Conservation (phyloP, 192 early-diverging fungal genomes). For the Rhizoclosmatium globosum region DNA sequence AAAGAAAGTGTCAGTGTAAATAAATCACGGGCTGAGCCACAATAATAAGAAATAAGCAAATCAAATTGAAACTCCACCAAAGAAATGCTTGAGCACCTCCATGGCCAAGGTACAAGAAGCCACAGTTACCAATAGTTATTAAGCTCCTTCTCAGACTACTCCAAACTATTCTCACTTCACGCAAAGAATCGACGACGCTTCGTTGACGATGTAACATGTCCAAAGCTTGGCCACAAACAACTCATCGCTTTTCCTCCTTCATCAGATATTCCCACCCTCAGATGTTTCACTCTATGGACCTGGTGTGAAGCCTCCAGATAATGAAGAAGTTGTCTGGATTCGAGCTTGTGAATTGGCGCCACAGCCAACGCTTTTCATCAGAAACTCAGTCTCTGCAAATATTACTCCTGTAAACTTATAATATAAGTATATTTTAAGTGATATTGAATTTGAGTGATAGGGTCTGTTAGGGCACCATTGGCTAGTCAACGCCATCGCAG, state of each 20-base stretch:
- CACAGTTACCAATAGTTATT: background rate
- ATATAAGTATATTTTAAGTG: background rate
- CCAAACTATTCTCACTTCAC: constrained; percentile 29
- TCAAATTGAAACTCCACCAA: too few species aligned
- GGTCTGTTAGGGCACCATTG: constrained; percentile 34
- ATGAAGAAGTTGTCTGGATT: constrained; percentile 37
- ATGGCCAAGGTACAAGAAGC: background rate
- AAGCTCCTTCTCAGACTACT: constrained; percentile 30
- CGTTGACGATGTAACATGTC: constrained; percentile 29
- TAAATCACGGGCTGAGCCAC: too few species aligned
- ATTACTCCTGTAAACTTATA: constrained; percentile 11
- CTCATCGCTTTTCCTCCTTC: background rate
- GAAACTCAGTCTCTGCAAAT: background rate
- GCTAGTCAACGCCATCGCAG: constrained; percentile 40
- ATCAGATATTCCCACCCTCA: constrained; percentile 19
- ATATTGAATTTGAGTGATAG: constrained; percentile 4
- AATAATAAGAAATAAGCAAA: too few species aligned
- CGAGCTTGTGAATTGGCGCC: constrained; percentile 36
- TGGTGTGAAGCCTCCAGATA: background rate
- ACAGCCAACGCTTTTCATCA: constrained; percentile 29
- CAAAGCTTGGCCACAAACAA: background rate
- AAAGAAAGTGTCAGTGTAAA: too few species aligned
- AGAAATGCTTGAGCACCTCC: background rate
- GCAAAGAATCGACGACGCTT: constrained; percentile 8
- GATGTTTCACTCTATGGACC: constrained; percentile 25